These are phyloP conservation scores for Botrytis paeoniae DNA, from an alignment of 2,329 filamentous ascomycete genomes.

Conservation along the genomic window DNA sequence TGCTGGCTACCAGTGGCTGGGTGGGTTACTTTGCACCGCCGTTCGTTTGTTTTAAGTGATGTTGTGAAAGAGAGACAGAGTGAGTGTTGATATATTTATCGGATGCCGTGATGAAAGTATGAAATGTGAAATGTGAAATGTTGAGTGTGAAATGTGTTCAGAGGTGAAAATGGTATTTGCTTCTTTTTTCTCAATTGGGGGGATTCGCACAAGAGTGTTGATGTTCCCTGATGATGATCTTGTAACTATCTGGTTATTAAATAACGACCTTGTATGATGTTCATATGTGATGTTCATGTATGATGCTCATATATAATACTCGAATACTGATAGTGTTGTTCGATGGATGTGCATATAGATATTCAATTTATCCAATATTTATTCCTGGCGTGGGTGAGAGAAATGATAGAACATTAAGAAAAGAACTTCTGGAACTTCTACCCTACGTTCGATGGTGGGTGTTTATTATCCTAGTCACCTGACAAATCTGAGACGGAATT, in stretches of 20 bases:
- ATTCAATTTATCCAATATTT: neutral
- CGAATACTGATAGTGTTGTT: no score
- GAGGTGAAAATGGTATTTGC: neutral
- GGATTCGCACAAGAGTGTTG: neutral
- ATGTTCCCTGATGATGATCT: neutral
- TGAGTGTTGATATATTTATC: neutral
- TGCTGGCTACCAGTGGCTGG: neutral
- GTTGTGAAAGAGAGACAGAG: neutral
- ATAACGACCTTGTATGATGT: no score
- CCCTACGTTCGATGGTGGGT: neutral
- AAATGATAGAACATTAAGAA: neutral
- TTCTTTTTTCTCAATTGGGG: neutral
- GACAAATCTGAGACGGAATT: slow-evolving; percentile 2
- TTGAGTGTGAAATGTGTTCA: no score
- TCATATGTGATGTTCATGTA: neutral
- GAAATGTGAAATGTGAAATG: neutral
- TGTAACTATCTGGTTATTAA: neutral
- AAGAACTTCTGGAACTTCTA: slow-evolving; percentile 5
- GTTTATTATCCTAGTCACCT: neutral
- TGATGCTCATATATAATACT: no score
- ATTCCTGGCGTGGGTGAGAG: neutral
- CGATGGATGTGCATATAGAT: no score
- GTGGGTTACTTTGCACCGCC: neutral
- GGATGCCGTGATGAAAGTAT: neutral
- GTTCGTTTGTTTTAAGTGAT: neutral